A percentile compares a stretch with the other conserved stretches of the same genome.
Evolutionary conservation across 176 grass and related monocot species (phyloP).

Genomic region (Avena eriantha): DNA sequence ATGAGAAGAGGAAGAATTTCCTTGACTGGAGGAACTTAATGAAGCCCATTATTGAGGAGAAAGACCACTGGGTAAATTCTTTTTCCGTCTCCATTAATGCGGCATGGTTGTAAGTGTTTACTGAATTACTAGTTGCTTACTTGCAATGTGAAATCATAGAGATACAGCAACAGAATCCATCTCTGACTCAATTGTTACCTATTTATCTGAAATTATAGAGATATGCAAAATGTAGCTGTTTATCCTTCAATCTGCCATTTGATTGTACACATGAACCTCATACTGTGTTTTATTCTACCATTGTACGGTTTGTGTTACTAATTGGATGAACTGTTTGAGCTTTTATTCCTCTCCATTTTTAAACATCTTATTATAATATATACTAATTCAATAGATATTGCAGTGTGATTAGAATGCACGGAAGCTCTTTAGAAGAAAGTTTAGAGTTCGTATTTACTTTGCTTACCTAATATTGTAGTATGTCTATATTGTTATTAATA

Average conservation of each 20-base stretch:
- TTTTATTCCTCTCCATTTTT: background rate
- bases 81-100: background rate
- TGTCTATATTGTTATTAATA: background rate
- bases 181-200: constrained; percentile 8
- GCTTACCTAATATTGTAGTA: background rate
- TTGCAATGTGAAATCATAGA: background rate
- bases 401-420: background rate
- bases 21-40: constrained; percentile 91
- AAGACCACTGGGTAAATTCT: constrained; percentile 92
- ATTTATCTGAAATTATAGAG: background rate
- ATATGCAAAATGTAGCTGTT: background rate
- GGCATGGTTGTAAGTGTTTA: background rate
- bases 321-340: constrained; percentile 22
- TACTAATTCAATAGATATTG: background rate
- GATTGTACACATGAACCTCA: background rate
- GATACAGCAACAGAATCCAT: background rate
- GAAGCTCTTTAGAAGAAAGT: background rate
- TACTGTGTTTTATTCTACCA: background rate
- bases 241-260: background rate
- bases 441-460: constrained; percentile 6
- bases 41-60: constrained; percentile 90
- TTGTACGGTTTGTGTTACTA: background rate
- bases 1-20: constrained; percentile 80
- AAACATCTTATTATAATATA: background rate
- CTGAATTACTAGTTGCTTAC: background rate